phyloP scores from a whole-genome alignment of 2,329 filamentous ascomycete species.

The Aspergillus ruber region DNA sequence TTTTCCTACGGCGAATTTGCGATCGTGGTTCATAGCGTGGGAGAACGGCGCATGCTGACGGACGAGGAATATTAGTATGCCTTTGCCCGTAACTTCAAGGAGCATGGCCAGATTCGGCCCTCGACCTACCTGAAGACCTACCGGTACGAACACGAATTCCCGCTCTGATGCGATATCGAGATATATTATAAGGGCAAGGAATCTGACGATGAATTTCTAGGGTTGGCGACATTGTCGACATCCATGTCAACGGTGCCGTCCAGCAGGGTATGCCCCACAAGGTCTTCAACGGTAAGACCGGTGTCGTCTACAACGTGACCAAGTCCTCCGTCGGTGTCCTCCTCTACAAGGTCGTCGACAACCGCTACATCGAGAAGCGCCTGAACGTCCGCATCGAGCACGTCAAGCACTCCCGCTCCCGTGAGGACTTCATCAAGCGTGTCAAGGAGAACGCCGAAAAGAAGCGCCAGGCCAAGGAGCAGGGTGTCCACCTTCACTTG shows the following conservation, averaged over 20 bases:
- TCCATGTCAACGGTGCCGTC: constrained; percentile 96
- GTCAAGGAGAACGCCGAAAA: constrained; percentile 94
- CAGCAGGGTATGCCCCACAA: constrained; percentile 99
- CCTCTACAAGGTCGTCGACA: constrained; percentile 99
- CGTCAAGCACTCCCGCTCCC: constrained; percentile 86
- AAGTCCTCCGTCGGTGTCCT: constrained; percentile 97
- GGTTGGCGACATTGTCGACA: constrained; percentile 98
- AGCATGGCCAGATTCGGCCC: constrained; percentile 89
- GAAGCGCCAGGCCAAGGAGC: constrained; percentile 87
- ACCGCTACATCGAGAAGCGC: constrained; percentile 99
- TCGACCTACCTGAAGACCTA: constrained; percentile 93
- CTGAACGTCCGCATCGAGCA: constrained; percentile 99
- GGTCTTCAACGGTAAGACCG: constrained; percentile 99
- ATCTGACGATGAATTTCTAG: constrained; percentile 48
- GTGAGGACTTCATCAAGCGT: constrained; percentile 92
- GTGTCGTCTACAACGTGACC: constrained; percentile 98
- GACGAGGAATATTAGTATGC: constrained; percentile 57
- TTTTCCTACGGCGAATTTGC: neutral
- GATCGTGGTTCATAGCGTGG: constrained; percentile 5
- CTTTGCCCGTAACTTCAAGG: constrained; percentile 90
- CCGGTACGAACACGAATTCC: constrained; percentile 53
- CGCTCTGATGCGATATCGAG: constrained; percentile 8
- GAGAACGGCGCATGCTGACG: constrained; percentile 20
- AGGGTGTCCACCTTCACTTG: constrained; percentile 79
- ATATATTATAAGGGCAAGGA: constrained; percentile 15